phyloP scores from a whole-genome alignment of 225 moss, liverwort and hornwort species.

The Physcomitrellopsis africana region DNA sequence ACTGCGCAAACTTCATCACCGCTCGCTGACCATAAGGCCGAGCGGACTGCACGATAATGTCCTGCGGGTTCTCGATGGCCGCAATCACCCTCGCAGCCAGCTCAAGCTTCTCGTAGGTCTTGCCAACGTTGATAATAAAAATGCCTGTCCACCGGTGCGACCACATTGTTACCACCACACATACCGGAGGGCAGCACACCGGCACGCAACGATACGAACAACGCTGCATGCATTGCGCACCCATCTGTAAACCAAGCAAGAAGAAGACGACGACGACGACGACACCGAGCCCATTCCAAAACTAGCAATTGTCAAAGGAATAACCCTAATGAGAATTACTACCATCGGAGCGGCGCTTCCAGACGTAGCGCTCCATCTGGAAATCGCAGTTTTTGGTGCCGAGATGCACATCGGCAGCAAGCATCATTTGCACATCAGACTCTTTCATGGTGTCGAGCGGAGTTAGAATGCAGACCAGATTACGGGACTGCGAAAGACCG shows the following conservation, averaged over 20 bases:
- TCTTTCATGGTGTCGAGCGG: slow-evolving; percentile 26
- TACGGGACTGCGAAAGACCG: not conserved
- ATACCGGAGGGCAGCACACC: not conserved
- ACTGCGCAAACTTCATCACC: slow-evolving; percentile 78
- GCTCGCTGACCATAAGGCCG: slow-evolving; percentile 42
- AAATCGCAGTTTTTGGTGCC: slow-evolving; percentile 32
- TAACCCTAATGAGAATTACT: not conserved
- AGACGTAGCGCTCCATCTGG: slow-evolving; percentile 34
- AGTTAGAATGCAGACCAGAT: not conserved
- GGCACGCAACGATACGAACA: not conserved
- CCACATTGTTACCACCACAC: slow-evolving; percentile 2
- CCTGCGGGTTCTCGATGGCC: slow-evolving; percentile 64
- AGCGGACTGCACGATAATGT: slow-evolving; percentile 83
- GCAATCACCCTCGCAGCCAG: slow-evolving; percentile 28
- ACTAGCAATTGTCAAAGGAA: not conserved
- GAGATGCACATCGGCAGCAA: slow-evolving; percentile 31
- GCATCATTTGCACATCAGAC: slow-evolving; percentile 28
- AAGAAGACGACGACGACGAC: too few relatives aligned
- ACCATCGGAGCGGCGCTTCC: slow-evolving; percentile 35
- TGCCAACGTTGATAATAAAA: slow-evolving; percentile 37
- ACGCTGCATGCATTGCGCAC: not conserved
- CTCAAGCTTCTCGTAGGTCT: slow-evolving; percentile 32
- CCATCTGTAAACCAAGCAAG: too few relatives aligned
- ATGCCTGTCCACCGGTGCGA: slow-evolving; percentile 10
- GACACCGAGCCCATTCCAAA: too few relatives aligned